These are phyloP conservation scores for Talaromyces ruber DNA, from an alignment of 495 filamentous ascomycete genomes.

Conservation along the genomic window DNA sequence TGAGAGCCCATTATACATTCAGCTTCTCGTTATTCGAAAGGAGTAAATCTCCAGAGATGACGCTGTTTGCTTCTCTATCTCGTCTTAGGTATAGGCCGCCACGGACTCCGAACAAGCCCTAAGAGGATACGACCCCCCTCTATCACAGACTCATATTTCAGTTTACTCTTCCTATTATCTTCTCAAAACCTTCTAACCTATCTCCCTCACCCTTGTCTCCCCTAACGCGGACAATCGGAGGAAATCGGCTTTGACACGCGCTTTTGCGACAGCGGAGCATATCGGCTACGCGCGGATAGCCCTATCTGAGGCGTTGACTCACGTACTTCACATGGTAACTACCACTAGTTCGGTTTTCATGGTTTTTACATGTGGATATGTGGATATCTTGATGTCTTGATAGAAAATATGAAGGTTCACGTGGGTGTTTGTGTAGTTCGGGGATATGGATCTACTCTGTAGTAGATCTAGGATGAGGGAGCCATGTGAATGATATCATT, in stretches of 20 bases:
- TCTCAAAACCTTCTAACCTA: not conserved
- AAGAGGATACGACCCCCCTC: not conserved
- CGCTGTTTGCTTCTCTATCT: not conserved
- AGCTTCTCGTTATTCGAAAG: not conserved
- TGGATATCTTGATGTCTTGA: not conserved
- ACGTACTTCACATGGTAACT: not conserved
- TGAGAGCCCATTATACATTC: not conserved
- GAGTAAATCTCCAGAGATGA: not conserved
- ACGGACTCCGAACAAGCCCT: not conserved
- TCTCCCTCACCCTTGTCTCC: not conserved
- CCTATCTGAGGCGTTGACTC: not conserved
- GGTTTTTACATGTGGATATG: not conserved
- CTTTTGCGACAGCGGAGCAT: not conserved
- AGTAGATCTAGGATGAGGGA: not conserved
- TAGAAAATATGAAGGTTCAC: not conserved
- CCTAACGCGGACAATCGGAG: not conserved
- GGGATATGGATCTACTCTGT: not conserved
- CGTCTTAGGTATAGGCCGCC: too few species aligned
- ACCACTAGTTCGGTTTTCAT: not conserved
- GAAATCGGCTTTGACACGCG: not conserved
- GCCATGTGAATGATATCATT: constrained; percentile 6
- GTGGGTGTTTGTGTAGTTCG: not conserved
- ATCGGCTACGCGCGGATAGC: not conserved
- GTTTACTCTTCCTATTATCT: not conserved
- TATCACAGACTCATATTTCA: not conserved